Evolutionary conservation across 2,329 filamentous ascomycete genomes (phyloP).

Genomic region (Verticillium zaregamsianum): DNA sequence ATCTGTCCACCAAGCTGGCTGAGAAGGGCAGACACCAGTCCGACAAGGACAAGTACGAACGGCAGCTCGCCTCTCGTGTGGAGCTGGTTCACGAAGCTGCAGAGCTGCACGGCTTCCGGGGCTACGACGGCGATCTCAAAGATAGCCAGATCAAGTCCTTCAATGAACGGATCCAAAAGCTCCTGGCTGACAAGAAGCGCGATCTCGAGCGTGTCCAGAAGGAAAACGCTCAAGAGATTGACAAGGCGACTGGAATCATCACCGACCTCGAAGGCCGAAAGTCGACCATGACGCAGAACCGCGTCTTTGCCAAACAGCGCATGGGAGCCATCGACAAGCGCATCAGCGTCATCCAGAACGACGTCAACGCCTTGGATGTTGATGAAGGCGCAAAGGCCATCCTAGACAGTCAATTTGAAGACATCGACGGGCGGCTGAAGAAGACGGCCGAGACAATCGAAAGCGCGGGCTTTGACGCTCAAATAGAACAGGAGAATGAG

Average conservation of each 20-base stretch:
- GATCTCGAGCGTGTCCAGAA: slow-evolving; percentile 71
- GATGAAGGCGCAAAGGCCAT: slow-evolving; percentile 82
- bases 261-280: slow-evolving; percentile 72
- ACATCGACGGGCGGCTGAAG: slow-evolving; percentile 60
- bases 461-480: slow-evolving; percentile 63
- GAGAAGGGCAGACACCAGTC: slow-evolving; percentile 78
- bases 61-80: slow-evolving; percentile 68
- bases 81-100: slow-evolving; percentile 76
- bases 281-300: slow-evolving; percentile 68
- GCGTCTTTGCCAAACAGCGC: slow-evolving; percentile 67
- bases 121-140: slow-evolving; percentile 75
- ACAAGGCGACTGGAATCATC: slow-evolving; percentile 66
- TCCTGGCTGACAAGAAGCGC: slow-evolving; percentile 73
- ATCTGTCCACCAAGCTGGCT: slow-evolving; percentile 48
- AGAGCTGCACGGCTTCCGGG: slow-evolving; percentile 71
- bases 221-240: slow-evolving; percentile 69
- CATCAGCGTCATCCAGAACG: slow-evolving; percentile 59
- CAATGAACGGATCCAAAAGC: slow-evolving; percentile 69
- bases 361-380: slow-evolving; percentile 68
- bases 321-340: slow-evolving; percentile 72
- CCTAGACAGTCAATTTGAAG: slow-evolving; percentile 68
- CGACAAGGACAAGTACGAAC: slow-evolving; percentile 81
- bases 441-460: slow-evolving; percentile 61
- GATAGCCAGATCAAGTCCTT: slow-evolving; percentile 73
- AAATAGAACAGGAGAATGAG: slow-evolving; percentile 62